Evolutionary conservation across 2,329 filamentous ascomycete species (phyloP), one percentile per base, ranked within the genome.

Genomic region (Beauveria sp.): DNA sequence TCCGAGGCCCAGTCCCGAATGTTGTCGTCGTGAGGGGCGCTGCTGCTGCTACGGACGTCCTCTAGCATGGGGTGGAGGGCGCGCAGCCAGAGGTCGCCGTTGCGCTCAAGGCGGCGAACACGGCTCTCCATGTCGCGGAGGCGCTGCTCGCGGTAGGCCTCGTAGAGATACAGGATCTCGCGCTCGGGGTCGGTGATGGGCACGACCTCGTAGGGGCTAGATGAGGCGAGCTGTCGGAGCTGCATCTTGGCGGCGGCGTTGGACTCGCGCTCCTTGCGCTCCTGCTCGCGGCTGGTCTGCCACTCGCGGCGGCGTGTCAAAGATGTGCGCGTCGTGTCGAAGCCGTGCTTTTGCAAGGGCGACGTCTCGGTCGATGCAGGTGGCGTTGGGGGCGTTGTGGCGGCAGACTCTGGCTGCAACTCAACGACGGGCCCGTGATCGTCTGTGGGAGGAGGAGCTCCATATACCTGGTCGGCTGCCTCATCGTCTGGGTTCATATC

Each of bases 111-210:
- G 18, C 73, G 71, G 7, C 75, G 74, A 14, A 83, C 68, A 1
- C 80, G 76, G 12, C 72, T 73, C 64, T 81, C 79, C 69, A 82
- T 77, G 45, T 83, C 80, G 26, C 72, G 73, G 18, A 79, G 69
- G 8, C 75, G 77, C 22, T 74, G 71, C 62, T 78, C 76, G 10
- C 74, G 71, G 31, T 79, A 74, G 3, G 70, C 71, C 53, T 79
- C 75, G 62, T 79, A 77, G 9, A 74, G 71, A 5, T 69, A 66
- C 20, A 74, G 60, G 10, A 77, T 69, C 60, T 78, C 72, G 60
- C 70, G 71, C 54, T 76, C 73, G 24, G 55, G 55, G 66, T 67
- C 6, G 61, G 60, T 1, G 67, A 65, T 3, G 24, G 55, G 31
- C 31, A 22, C 22, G 62, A 43, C 59, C 1, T 65, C 65, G 12